phyloP scores from a whole-genome alignment of 306 rosid genomes.

The Alnus rubra region DNA sequence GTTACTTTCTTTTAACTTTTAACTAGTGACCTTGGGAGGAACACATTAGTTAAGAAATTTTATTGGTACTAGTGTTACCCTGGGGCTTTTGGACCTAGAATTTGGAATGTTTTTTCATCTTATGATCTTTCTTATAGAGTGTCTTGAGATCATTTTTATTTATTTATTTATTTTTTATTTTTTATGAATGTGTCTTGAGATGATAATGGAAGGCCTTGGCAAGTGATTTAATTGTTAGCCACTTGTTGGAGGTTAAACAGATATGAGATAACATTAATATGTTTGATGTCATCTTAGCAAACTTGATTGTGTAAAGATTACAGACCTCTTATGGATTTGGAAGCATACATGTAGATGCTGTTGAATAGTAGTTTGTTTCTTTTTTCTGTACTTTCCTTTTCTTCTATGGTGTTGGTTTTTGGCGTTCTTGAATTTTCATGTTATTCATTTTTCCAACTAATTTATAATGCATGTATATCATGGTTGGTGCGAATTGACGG shows the following conservation, averaged over 20 bases:
- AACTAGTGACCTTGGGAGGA: background rate
- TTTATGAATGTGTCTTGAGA: no score
- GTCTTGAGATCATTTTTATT: background rate
- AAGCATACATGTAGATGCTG: background rate
- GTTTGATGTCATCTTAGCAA: background rate
- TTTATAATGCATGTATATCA: background rate
- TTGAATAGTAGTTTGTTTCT: background rate
- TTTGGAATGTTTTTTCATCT: background rate
- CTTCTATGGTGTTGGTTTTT: background rate
- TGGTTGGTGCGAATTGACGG: background rate
- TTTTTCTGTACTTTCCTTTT: background rate
- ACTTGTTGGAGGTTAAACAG: background rate
- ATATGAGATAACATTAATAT: background rate
- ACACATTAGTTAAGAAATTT: background rate
- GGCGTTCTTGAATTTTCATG: background rate
- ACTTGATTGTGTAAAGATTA: background rate
- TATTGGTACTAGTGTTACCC: background rate
- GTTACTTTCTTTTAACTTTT: constrained; percentile 18
- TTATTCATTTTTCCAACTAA: background rate
- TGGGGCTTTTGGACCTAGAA: background rate
- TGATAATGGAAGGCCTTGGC: background rate
- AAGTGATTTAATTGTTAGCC: background rate
- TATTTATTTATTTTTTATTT: no score
- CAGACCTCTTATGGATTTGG: background rate
- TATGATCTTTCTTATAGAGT: background rate